Percentiles rank a stretch among this genome's conserved stretches.
These are phyloP conservation scores for Trifolium repens DNA, from an alignment of 306 rosid genomes.

Conservation along the genomic window DNA sequence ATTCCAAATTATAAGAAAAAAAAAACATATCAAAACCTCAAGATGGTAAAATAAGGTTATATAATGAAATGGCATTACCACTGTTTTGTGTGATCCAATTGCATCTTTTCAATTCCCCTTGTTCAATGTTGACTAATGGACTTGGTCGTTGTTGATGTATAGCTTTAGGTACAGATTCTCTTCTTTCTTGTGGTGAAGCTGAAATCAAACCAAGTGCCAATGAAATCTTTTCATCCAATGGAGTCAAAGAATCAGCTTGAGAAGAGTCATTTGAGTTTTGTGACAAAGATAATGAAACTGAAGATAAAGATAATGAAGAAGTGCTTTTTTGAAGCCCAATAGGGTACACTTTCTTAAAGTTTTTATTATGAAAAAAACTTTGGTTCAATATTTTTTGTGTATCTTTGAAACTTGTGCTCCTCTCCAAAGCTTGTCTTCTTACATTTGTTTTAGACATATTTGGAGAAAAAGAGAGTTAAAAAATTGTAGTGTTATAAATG, in stretches of 20 bases:
- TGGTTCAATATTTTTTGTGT: conserved; percentile 58
- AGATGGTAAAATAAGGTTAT: not conserved
- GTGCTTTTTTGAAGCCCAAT: conserved; percentile 85
- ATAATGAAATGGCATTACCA: conserved; percentile 46
- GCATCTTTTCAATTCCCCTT: conserved; percentile 76
- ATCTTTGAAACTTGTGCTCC: conserved; percentile 56
- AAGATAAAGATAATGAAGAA: conserved; percentile 72
- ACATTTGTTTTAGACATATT: conserved; percentile 68
- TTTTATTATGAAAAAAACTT: conserved; percentile 53
- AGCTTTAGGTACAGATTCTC: conserved; percentile 55
- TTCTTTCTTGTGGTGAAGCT: conserved; percentile 47
- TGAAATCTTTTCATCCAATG: conserved; percentile 74
- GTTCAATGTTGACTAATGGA: conserved; percentile 28
- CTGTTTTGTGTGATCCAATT: conserved; percentile 86
- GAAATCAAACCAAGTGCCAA: conserved; percentile 73
- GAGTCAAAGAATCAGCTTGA: conserved; percentile 63
- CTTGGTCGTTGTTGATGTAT: conserved; percentile 48
- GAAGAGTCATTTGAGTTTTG: conserved; percentile 92
- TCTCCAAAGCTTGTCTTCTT: conserved; percentile 65
- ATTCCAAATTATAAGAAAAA: not conserved
- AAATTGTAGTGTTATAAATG: not conserved
- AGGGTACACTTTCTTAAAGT: conserved; percentile 87
- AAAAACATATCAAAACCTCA: not conserved
- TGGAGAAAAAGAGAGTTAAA: conserved; percentile 1
- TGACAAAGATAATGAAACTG: conserved; percentile 79